Evolutionary conservation across 345 rosid species (phyloP).

Genomic region (Dipteronia sinensis): DNA sequence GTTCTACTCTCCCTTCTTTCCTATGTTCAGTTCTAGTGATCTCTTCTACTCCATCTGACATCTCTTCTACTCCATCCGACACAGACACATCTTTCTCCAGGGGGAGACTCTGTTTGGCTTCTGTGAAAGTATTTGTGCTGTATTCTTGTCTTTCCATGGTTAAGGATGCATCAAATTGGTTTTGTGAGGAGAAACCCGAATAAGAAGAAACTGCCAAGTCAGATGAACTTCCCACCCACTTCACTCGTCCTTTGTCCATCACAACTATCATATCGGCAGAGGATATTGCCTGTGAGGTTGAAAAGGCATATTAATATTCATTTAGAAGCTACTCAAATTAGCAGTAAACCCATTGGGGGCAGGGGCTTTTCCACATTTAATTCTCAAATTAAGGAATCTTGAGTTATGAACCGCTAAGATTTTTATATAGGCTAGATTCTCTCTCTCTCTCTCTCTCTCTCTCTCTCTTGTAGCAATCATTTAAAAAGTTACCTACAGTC

Average conservation of each 20-base stretch:
- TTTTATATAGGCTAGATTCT: neutral
- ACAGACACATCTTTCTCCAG: constrained; percentile 31
- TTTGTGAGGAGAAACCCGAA: constrained; percentile 43
- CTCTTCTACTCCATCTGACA: constrained; percentile 52
- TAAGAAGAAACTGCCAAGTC: constrained; percentile 55
- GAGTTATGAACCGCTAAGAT: neutral
- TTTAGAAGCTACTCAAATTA: neutral
- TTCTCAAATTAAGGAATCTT: neutral
- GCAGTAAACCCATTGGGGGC: neutral
- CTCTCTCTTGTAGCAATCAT: neutral
- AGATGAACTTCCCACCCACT: constrained; percentile 73
- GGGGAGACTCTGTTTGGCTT: constrained; percentile 27
- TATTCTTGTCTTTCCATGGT: constrained; percentile 29
- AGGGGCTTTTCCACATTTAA: neutral
- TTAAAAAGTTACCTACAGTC: neutral
- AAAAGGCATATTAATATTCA: constrained; percentile 13
- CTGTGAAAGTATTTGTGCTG: constrained; percentile 24
- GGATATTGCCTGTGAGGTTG: constrained; percentile 70
- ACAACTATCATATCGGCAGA: constrained; percentile 72
- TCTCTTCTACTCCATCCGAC: constrained; percentile 52
- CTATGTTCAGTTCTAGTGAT: constrained; percentile 64
- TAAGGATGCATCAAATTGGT: constrained; percentile 47
- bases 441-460: constrained; percentile 1
- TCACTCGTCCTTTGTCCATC: constrained; percentile 75
- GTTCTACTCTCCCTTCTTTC: constrained; percentile 84